These are phyloP conservation scores for Strobilomyces confusus DNA, from an alignment of 768 basidiomycete species.

Conservation along the genomic window DNA sequence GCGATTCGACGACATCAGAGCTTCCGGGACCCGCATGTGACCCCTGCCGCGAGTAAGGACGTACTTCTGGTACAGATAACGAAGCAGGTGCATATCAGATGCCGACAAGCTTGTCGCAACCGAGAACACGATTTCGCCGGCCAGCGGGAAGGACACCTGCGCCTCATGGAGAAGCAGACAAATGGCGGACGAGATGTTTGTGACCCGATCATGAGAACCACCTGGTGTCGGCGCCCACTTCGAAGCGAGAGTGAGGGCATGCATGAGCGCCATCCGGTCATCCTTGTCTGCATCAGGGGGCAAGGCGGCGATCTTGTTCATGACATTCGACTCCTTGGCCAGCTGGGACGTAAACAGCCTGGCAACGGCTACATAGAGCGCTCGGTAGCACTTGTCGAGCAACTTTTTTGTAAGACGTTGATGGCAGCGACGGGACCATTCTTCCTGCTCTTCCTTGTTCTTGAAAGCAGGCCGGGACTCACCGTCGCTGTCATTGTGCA, in stretches of 20 bases:
- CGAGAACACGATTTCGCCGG: constrained; percentile 14
- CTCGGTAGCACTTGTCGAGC: constrained; percentile 47
- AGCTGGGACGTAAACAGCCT: constrained; percentile 57
- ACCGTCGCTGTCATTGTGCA: constrained; percentile 19
- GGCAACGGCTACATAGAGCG: constrained; percentile 60
- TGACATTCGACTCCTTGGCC: constrained; percentile 41
- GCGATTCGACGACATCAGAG: constrained; percentile 55
- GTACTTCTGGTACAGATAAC: constrained; percentile 56
- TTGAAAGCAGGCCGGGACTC: constrained; percentile 26
- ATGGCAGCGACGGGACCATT: constrained; percentile 29
- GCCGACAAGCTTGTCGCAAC: constrained; percentile 30
- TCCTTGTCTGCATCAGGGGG: constrained; percentile 24
- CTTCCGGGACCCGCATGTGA: constrained; percentile 46
- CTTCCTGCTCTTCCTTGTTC: constrained; percentile 20
- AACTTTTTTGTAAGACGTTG: constrained; percentile 40
- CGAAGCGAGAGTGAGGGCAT: constrained; percentile 47
- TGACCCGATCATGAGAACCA: constrained; percentile 56
- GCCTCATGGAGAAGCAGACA: constrained; percentile 46
- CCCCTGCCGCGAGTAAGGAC: constrained; percentile 55
- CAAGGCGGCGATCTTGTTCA: constrained; percentile 36
- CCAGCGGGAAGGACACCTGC: constrained; percentile 18
- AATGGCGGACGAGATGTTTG: constrained; percentile 64
- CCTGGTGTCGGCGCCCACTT: constrained; percentile 71
- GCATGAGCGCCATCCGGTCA: constrained; percentile 9
- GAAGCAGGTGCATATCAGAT: constrained; percentile 40